phyloP scores from a whole-genome alignment of 495 filamentous ascomycete genomes.

The Aspergillus kassunensis region DNA sequence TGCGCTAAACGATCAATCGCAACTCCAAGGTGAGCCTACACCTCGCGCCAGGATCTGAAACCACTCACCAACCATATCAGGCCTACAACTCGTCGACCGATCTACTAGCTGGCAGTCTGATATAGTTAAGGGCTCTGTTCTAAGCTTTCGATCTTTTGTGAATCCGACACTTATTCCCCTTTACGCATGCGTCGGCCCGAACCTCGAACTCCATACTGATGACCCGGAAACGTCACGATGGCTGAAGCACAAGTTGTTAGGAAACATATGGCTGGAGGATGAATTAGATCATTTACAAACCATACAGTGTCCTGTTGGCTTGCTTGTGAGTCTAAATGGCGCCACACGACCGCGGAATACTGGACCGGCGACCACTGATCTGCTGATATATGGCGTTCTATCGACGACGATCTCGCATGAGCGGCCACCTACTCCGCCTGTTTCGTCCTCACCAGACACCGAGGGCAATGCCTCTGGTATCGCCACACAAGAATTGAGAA shows the following conservation, averaged over 20 bases:
- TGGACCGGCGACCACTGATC: constrained; percentile 40
- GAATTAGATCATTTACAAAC: constrained; percentile 30
- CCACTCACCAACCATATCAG: constrained; percentile 23
- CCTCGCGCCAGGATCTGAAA: neutral
- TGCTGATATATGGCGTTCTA: constrained; percentile 52
- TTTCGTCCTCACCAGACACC: constrained; percentile 37
- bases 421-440: constrained; percentile 45
- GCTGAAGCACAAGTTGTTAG: constrained; percentile 34
- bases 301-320: constrained; percentile 39
- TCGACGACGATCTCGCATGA: constrained; percentile 26
- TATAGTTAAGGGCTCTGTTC: constrained; percentile 32
- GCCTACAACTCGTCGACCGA: constrained; percentile 36
- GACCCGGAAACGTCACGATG: constrained; percentile 38
- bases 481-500: constrained; percentile 28
- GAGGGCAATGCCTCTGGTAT: constrained; percentile 9
- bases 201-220: constrained; percentile 41
- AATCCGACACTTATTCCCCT: constrained; percentile 47
- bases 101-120: constrained; percentile 38
- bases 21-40: constrained; percentile 32
- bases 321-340: constrained; percentile 34
- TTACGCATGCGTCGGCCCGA: constrained; percentile 48
- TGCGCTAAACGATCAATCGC: constrained; percentile 24
- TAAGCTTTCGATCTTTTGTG: constrained; percentile 42
- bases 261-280: constrained; percentile 33
- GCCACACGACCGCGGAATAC: constrained; percentile 16